These are phyloP conservation scores for Trifolium subterraneum DNA, from an alignment of 306 rosid genomes.

Conservation along the genomic window DNA sequence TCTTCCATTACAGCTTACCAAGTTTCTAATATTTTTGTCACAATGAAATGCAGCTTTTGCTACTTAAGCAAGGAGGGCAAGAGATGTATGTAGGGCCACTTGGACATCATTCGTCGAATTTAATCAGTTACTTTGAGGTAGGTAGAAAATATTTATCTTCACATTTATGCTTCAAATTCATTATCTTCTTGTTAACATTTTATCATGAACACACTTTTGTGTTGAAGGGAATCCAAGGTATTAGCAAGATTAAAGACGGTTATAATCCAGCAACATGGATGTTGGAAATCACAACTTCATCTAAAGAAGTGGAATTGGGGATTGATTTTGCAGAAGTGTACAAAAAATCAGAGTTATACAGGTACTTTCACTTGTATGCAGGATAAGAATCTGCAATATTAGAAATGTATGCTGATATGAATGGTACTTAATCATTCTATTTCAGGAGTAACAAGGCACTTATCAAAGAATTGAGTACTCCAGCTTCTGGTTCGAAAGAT, in stretches of 20 bases:
- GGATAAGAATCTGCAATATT: neutral
- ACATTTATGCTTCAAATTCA: neutral
- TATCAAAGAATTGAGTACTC: slow-evolving; percentile 52
- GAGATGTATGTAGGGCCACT: slow-evolving; percentile 61
- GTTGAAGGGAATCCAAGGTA: slow-evolving; percentile 53
- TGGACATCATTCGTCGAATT: slow-evolving; percentile 54
- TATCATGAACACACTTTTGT: slow-evolving; percentile 6
- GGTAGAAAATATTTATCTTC: slow-evolving; percentile 8
- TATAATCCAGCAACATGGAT: slow-evolving; percentile 65
- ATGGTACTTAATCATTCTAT: slow-evolving; percentile 30
- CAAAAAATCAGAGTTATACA: slow-evolving; percentile 53
- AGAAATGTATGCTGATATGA: slow-evolving; percentile 10
- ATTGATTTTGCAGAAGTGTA: slow-evolving; percentile 52
- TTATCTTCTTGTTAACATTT: neutral
- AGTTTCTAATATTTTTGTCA: slow-evolving; percentile 28
- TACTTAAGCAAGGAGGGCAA: slow-evolving; percentile 60
- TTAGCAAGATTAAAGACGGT: slow-evolving; percentile 53
- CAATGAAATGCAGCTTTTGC: slow-evolving; percentile 52
- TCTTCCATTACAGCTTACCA: slow-evolving; percentile 15
- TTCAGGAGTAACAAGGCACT: slow-evolving; percentile 62
- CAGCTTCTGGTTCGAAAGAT: slow-evolving; percentile 57
- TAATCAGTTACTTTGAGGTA: slow-evolving; percentile 58
- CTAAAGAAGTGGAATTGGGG: slow-evolving; percentile 51
- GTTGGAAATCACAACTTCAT: slow-evolving; percentile 50
- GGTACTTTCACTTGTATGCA: slow-evolving; percentile 39